These are phyloP conservation scores for Calonectria montana DNA, from an alignment of 2,329 filamentous ascomycete genomes.

Conservation along the genomic window DNA sequence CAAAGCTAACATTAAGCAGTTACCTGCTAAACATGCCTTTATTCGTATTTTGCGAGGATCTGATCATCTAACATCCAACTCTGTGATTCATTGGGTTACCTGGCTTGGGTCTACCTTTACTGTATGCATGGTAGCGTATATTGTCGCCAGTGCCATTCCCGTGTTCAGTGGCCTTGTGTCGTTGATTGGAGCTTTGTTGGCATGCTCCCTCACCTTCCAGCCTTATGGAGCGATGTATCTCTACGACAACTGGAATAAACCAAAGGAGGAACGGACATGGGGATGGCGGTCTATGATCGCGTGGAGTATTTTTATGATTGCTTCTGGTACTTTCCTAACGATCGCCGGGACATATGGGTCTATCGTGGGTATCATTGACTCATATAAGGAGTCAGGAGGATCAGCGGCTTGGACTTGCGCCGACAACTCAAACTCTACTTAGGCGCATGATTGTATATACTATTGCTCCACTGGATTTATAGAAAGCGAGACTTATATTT, in stretches of 20 bases:
- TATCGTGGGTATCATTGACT: conserved; percentile 14
- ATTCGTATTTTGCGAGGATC: conserved; percentile 40
- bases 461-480: not conserved
- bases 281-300: not conserved
- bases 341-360: conserved; percentile 12
- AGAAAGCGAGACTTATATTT: not conserved
- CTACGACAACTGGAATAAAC: conserved; percentile 52
- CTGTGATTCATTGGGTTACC: conserved; percentile 39
- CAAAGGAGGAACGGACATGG: not conserved
- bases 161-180: conserved; percentile 33
- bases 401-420: conserved; percentile 5
- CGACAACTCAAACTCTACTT: conserved; percentile 11
- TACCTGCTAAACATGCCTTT: conserved; percentile 40
- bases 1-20: not conserved
- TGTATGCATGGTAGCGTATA: conserved; percentile 35
- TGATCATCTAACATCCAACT: conserved; percentile 42
- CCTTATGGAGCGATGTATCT: conserved; percentile 54
- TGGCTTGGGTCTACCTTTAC: conserved; percentile 42
- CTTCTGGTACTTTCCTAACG: not conserved
- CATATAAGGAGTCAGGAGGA: not conserved
- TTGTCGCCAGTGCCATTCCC: conserved; percentile 27
- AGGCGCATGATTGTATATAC: not conserved
- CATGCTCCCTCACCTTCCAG: conserved; percentile 42
- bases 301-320: conserved; percentile 8
- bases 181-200: conserved; percentile 42